Percentiles rank a stretch among this genome's conserved stretches.
These are phyloP conservation scores for Lyophyllum atratum DNA, from an alignment of 768 basidiomycete genomes.

Conservation along the genomic window DNA sequence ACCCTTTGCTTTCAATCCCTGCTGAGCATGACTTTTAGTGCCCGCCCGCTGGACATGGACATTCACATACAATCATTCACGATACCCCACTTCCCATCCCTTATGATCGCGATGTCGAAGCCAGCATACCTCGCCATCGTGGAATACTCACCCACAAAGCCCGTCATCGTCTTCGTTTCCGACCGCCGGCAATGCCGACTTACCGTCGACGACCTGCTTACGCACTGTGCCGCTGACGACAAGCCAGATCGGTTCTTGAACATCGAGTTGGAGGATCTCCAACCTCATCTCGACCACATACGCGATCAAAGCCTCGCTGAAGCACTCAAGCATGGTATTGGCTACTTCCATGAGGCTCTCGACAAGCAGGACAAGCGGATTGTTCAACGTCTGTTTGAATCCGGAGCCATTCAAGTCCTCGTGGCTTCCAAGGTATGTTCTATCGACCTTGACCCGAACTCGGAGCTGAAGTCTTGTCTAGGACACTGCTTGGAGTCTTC, in stretches of 20 bases:
- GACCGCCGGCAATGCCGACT: slow-evolving; percentile 92
- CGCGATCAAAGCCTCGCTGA: slow-evolving; percentile 76
- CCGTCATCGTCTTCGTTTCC: slow-evolving; percentile 91
- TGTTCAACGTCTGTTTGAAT: slow-evolving; percentile 88
- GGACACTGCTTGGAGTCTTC: slow-evolving; percentile 97
- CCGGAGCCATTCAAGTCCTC: slow-evolving; percentile 92
- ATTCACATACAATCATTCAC: slow-evolving; percentile 96
- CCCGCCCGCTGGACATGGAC: slow-evolving; percentile 96
- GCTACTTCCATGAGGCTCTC: slow-evolving; percentile 94
- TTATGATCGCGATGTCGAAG: slow-evolving; percentile 99
- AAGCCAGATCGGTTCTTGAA: slow-evolving; percentile 87
- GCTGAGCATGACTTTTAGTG: too few species aligned
- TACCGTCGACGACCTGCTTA: slow-evolving; percentile 88
- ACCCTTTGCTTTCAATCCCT: too few species aligned
- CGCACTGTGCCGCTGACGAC: slow-evolving; percentile 87
- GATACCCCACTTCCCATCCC: slow-evolving; percentile 96
- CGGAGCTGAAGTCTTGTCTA: slow-evolving; percentile 25
- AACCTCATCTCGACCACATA: slow-evolving; percentile 86
- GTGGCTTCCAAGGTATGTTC: slow-evolving; percentile 83
- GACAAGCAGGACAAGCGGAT: slow-evolving; percentile 92
- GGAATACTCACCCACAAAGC: slow-evolving; percentile 84
- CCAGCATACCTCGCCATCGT: slow-evolving; percentile 92
- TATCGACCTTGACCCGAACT: not conserved
- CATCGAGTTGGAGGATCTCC: slow-evolving; percentile 78
- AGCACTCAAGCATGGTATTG: slow-evolving; percentile 86